Percentiles rank a stretch among this genome's conserved stretches.
phyloP scores from a whole-genome alignment of 163 green algal genomes.

The Prototheca wickerhamii region DNA sequence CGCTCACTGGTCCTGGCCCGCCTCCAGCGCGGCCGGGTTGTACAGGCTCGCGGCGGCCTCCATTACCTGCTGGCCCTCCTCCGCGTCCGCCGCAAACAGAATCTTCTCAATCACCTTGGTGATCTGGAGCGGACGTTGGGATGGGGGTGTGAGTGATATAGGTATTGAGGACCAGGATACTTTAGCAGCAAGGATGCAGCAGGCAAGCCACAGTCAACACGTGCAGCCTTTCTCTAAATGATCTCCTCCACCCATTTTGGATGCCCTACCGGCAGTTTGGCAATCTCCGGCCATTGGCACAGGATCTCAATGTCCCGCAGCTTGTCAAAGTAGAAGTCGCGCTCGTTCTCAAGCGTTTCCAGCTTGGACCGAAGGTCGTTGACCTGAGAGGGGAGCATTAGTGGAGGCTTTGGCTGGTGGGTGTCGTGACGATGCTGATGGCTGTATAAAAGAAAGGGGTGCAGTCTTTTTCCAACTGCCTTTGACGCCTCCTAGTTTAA shows the following conservation, averaged over 20 bases:
- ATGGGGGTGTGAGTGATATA: background rate
- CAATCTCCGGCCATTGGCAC: constrained; percentile 74
- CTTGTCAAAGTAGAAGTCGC: constrained; percentile 44
- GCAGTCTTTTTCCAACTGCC: no score
- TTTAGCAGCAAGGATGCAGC: background rate
- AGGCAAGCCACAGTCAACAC: no score
- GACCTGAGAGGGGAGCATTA: constrained; percentile 21
- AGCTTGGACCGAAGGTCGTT: constrained; percentile 47
- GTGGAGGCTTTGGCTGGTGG: background rate
- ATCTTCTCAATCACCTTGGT: constrained; percentile 70
- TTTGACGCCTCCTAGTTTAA: no score
- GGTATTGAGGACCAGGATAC: no score
- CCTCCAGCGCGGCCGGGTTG: background rate
- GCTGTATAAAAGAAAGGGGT: no score
- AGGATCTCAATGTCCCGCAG: constrained; percentile 66
- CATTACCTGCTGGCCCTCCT: constrained; percentile 2
- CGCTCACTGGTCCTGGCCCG: no score
- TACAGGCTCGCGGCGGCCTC: background rate
- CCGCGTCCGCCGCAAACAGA: constrained; percentile 55
- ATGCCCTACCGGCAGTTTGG: constrained; percentile 41
- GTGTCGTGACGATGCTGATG: no score
- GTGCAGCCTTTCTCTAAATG: no score
- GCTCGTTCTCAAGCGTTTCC: constrained; percentile 57
- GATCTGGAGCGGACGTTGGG: constrained; percentile 14
- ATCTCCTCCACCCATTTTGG: no score